Evolutionary conservation across 2,329 filamentous ascomycete genomes (phyloP), one percentile per base, ranked within the genome.

Genomic region (Tolypocladium inflatum): DNA sequence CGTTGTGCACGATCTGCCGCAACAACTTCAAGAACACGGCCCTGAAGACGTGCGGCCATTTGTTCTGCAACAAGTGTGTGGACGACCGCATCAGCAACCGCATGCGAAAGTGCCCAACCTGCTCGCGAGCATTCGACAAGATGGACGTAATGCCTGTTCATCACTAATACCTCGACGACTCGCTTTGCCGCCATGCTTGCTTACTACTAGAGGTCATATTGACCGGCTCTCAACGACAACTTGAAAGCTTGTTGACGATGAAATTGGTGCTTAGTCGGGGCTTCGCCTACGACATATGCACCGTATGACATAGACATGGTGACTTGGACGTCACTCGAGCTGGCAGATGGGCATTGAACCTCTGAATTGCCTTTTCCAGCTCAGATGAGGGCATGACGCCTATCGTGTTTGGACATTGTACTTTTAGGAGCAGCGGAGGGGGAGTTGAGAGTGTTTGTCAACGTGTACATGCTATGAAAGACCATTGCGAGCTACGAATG

Each of bases 81-180:
- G 90, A 96, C 63, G 89, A 95, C 67, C 87, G 94, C 58, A 86
- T 97, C 61, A 85, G 85, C 52, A 96, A 94, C 68, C 89, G 94
- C 41, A 92, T 93, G 76, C 84, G 94, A 64, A 97, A 97, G 73
- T 99, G 94, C 68, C 94, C 94, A 3, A 93, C 90, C 65, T 99
- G 95, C 78, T 91, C 89, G 67, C 89, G 89, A 73, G 86, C 90
- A 4, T 99, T 99, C 70, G 93, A 96, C 67, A 89, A 85, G 71
- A 89, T 89, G 73, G 94, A 99, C 70, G 85, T 91, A 61, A 95
- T 97, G 90, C 76, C 81, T 26, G 83, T 85, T 55, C 85, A 88
- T 69, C 73, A 75, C 61, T 76, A 64, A 66, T 41, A 23, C 7
- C 17, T 37, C 21, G 11, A 53, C 39, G 50, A 23, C 30, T 19